Base-by-base conservation (phyloP, 495 filamentous ascomycete genomes). In the Aspergillus mulundensis region DNA sequence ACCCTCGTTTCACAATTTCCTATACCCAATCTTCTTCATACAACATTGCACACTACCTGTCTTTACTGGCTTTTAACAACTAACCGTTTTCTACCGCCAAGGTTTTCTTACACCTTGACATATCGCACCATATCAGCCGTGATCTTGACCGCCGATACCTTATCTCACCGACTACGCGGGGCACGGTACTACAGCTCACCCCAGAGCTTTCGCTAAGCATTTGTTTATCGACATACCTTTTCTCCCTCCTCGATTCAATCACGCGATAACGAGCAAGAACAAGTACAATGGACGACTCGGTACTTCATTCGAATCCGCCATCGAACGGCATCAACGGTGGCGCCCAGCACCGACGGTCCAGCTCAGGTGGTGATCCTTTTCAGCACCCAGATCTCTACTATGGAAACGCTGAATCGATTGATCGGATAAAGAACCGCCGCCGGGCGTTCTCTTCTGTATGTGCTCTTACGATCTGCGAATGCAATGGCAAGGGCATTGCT, bases 371-470 rank as follows among this genome's bases (percentile, higher is more conserved):
- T 25, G 78, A 81, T 57, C 78, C 78, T 24, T 77, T 68, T 48
- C 75, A 77, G 30, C 60, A 74, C 30, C 66, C 78, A 11, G 76
- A 80, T 51, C 60, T 78, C 52, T 81, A 81, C 52, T 81, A 81
- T 63, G 78, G 78, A 25, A 64, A 75, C 46, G 64, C 72, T 11
- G 72, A 77, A 18, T 65, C 63, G 23, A 42, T 60, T 10, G 61
- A 67, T n/a, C 55, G 67, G 39, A 56, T 69, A 53, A 70, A 70
- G 59, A 58, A 68, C 30, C 70, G 74, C 15, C 60, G 72, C n/a
- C 72, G 75, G 25, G 69, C 77, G 1, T 77, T 74, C 57, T 81
- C 78, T 43, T 66, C 71, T 66, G 78, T 80, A 70, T 68, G 76
- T 66, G 62, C 8, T 43, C 5, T 15, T n/a, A 53, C 11, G 25